phyloP scores from a whole-genome alignment of 352 stramenopile genomes.

The Peronospora destructor region DNA sequence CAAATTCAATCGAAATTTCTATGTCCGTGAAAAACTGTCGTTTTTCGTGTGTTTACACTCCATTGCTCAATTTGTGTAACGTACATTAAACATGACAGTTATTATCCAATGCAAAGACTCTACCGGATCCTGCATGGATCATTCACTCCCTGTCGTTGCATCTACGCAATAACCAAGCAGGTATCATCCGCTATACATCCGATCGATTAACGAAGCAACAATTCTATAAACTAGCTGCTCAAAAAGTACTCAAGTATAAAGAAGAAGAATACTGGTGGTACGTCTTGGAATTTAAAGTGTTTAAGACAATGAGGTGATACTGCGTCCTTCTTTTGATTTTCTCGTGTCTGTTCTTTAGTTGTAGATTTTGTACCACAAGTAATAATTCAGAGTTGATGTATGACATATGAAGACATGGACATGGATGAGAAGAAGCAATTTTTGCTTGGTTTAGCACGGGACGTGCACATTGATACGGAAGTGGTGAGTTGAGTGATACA shows the following conservation, averaged over 20 bases:
- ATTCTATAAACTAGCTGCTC: slow-evolving; percentile 61
- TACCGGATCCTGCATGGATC: neutral
- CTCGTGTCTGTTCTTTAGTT: neutral
- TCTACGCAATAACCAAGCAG: neutral
- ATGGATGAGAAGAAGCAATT: slow-evolving; percentile 82
- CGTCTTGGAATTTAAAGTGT: slow-evolving; percentile 5
- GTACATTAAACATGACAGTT: slow-evolving; percentile 2
- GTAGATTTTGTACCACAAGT: slow-evolving; percentile 77
- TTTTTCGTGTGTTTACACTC: neutral
- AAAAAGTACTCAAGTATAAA: slow-evolving; percentile 64
- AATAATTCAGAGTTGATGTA: slow-evolving; percentile 60
- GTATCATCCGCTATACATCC: neutral
- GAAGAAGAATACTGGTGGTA: slow-evolving; percentile 57
- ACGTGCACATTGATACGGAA: slow-evolving; percentile 58
- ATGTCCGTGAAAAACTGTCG: neutral
- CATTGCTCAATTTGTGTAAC: neutral
- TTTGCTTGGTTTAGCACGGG: slow-evolving; percentile 62
- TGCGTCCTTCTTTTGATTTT: neutral
- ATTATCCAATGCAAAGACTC: neutral
- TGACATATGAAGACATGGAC: slow-evolving; percentile 52
- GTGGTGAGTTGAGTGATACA: slow-evolving; percentile 23
- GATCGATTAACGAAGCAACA: slow-evolving; percentile 33
- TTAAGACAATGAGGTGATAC: neutral
- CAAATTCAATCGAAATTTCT: neutral
- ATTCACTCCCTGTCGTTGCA: neutral